Evolutionary conservation across 805 yeast genomes (phyloP).

Genomic region (Cyberlindnera galapagoensis): DNA sequence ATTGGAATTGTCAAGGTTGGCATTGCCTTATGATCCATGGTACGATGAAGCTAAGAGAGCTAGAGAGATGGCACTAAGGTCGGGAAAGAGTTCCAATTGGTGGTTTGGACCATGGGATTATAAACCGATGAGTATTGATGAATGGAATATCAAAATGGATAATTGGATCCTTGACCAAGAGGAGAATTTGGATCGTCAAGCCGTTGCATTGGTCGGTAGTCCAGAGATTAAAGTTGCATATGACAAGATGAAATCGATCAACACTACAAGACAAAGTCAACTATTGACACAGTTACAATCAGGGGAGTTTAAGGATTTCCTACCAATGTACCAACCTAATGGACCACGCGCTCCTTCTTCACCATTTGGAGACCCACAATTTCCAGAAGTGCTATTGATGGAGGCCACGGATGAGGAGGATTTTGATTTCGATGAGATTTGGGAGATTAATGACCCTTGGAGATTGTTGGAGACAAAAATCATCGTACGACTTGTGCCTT

Average conservation of each 20-base stretch:
- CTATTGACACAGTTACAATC: constrained; percentile 14
- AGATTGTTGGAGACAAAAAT: constrained; percentile 18
- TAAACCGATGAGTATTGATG: constrained; percentile 42
- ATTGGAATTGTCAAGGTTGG: constrained; percentile 47
- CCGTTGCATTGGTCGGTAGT: constrained; percentile 8
- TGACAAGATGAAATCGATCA: constrained; percentile 10
- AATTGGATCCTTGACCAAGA: constrained; percentile 21
- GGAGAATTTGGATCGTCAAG: constrained; percentile 7
- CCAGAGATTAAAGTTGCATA: constrained; percentile 16
- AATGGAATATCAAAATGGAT: constrained; percentile 25
- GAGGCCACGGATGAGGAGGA: too few relatives aligned
- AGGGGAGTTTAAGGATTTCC: constrained; percentile 12
- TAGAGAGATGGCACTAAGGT: constrained; percentile 35
- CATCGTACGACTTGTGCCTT: constrained; percentile 21
- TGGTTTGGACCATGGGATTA: constrained; percentile 66
- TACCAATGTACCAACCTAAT: constrained; percentile 14
- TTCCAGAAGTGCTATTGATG: constrained; percentile 6
- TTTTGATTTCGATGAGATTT: constrained; percentile 20
- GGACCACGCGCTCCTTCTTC: constrained; percentile 1
- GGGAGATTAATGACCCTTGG: constrained; percentile 25
- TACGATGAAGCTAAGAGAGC: constrained; percentile 55
- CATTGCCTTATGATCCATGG: constrained; percentile 61
- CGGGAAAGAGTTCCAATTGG: constrained; percentile 42
- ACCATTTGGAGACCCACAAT: constrained; percentile 9
- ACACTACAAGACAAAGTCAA: constrained; percentile 16